Evolutionary conservation across 208 protist genomes (phyloP), one percentile per base, ranked within the genome.

Genomic region (Tetramitus jugosus): DNA sequence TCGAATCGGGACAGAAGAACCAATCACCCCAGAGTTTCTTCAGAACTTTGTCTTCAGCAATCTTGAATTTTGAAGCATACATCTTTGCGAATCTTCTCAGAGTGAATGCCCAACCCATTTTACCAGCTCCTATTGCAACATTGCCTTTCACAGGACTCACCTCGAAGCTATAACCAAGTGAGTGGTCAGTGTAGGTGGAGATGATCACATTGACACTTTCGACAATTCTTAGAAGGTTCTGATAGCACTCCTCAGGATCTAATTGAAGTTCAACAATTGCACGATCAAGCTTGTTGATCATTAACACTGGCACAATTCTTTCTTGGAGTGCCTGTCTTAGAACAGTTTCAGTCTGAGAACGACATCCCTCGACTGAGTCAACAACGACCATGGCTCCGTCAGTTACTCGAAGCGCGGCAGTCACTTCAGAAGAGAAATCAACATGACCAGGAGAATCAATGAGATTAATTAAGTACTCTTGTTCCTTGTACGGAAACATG

Each of bases 221-320:
- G 65, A 98, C 90, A 56, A 87, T 89, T 77, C 91, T 85, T 72
- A 77, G 60, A 87, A 98, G 97, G 65, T 77, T 86, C 75, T 88
- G 76, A 85, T 88, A 91, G 76, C 80, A 60, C 40, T 86, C 83
- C 80, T 96, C 93, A 76, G 87, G 86, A 75, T 90, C 84, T n/a
- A 94, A 83, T 84, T 98, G 89, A 7, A 97, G 86, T 87, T 98
- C 96, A 49, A 96, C 84, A 52, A 98, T 81, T 75, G 87, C 92
- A 85, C 96, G 93, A 86, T 98, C 96, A 46, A 99, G 83, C 90
- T 99, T 99, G 95, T 99, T 99, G 80, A 99, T 85, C 82, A 98
- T 97, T 49, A 99, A 87, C 31, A 99, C 94, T 61, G 97, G 98
- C 81, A 92, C 90, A 84, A 99, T 98, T 83, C 96, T 92, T 89